phyloP scores from a whole-genome alignment of 495 filamentous ascomycete species.

The Penicillium subrubescens region DNA sequence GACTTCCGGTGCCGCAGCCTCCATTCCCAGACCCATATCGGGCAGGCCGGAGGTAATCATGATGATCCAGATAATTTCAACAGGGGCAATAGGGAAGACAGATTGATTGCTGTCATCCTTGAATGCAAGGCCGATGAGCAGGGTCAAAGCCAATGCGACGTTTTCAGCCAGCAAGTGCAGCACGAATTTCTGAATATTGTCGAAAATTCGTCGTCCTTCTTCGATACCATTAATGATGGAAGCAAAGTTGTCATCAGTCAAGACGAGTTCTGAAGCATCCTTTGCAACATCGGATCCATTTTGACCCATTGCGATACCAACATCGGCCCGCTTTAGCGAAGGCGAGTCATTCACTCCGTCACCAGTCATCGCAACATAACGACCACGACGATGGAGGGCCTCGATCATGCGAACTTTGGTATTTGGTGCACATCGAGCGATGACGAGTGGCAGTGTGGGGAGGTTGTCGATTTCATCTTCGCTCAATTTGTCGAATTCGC shows the following conservation, averaged over 20 bases:
- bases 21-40: slow-evolving; percentile 76
- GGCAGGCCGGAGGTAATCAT: slow-evolving; percentile 75
- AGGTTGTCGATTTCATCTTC: slow-evolving; percentile 66
- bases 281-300: slow-evolving; percentile 83
- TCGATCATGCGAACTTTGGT: slow-evolving; percentile 82
- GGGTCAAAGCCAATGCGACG: slow-evolving; percentile 66
- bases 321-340: slow-evolving; percentile 76
- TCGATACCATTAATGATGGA: slow-evolving; percentile 75
- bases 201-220: slow-evolving; percentile 72
- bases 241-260: slow-evolving; percentile 84
- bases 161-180: slow-evolving; percentile 74
- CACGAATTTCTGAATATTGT: slow-evolving; percentile 80
- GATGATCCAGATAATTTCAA: slow-evolving; percentile 78
- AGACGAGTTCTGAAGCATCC: slow-evolving; percentile 79
- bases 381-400: slow-evolving; percentile 65
- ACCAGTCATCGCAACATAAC: slow-evolving; percentile 83
- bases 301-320: slow-evolving; percentile 84
- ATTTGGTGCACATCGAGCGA: slow-evolving; percentile 70
- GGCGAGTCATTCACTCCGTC: slow-evolving; percentile 89
- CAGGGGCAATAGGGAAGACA: slow-evolving; percentile 71
- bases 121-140: slow-evolving; percentile 72
- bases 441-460: slow-evolving; percentile 66
- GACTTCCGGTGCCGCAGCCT: slow-evolving; percentile 65
- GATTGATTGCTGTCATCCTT: slow-evolving; percentile 64
- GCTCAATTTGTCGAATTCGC: slow-evolving; percentile 67